These are phyloP conservation scores for Chionographis japonica DNA, from an alignment of 106 monocot species.

Conservation along the genomic window DNA sequence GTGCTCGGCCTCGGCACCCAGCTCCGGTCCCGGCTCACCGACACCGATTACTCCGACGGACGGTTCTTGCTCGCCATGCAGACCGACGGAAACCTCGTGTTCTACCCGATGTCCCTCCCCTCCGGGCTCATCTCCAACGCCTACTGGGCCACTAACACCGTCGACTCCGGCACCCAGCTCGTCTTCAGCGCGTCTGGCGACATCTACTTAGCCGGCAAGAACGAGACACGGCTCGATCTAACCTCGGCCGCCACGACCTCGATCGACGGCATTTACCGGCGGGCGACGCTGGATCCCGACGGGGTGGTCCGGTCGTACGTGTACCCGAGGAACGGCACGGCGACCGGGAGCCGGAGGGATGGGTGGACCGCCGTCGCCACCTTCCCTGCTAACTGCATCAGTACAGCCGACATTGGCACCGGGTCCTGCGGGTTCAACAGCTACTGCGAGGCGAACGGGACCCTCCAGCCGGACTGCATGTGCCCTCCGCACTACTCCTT, in stretches of 20 bases:
- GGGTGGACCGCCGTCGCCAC: background rate
- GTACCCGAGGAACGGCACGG: background rate
- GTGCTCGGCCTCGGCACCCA: background rate
- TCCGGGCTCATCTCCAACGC: background rate
- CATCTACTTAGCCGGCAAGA: background rate
- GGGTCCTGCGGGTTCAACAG: slow-evolving; percentile 11
- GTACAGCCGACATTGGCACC: background rate
- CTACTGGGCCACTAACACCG: slow-evolving; percentile 7
- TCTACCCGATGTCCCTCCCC: background rate
- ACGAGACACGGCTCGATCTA: background rate
- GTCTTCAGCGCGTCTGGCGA: slow-evolving; percentile 19
- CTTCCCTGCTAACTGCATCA: too few relatives aligned
- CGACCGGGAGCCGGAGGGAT: too few relatives aligned
- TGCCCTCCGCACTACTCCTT: slow-evolving; percentile 2
- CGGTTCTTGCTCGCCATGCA: slow-evolving; percentile 17
- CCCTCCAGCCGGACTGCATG: background rate
- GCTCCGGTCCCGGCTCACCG: slow-evolving; percentile 16
- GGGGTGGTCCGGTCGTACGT: slow-evolving; percentile 12
- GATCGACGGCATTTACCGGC: background rate
- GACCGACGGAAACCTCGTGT: slow-evolving; percentile 4
- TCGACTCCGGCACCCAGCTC: slow-evolving; percentile 2
- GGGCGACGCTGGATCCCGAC: slow-evolving; percentile 11
- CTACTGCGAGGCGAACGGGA: background rate
- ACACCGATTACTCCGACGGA: slow-evolving; percentile 24
- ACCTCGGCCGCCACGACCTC: background rate